Evolutionary conservation across 306 rosid genomes (phyloP).

Genomic region (Casuarina equisetifolia): DNA sequence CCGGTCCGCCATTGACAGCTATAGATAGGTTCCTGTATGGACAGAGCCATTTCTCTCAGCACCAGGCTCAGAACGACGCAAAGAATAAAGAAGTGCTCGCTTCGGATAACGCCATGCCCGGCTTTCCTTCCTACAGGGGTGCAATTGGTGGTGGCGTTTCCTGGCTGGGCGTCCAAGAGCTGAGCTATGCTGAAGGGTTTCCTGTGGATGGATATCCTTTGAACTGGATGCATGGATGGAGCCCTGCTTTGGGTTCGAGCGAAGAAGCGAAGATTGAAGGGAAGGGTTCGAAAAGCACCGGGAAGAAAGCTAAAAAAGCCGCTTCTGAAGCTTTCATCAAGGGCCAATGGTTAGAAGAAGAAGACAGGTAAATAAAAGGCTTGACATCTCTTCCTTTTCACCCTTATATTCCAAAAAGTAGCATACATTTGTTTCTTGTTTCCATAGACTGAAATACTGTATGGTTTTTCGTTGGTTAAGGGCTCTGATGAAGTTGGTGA

Average conservation of each 20-base stretch:
- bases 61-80: constrained; percentile 23
- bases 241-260: constrained; percentile 17
- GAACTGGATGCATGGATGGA: constrained; percentile 33
- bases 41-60: constrained; percentile 31
- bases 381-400: neutral
- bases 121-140: constrained; percentile 18
- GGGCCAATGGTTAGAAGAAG: constrained; percentile 90
- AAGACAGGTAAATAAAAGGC: constrained; percentile 59
- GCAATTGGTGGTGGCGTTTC: constrained; percentile 26
- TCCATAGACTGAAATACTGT: neutral
- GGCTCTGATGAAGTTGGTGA: constrained; percentile 64
- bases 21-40: constrained; percentile 65
- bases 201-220: constrained; percentile 30
- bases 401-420: neutral
- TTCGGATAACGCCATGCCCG: constrained; percentile 14
- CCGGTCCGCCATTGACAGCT: constrained; percentile 61
- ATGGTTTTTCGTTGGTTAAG: constrained; percentile 28
- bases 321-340: constrained; percentile 48
- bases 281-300: constrained; percentile 24
- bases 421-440: neutral
- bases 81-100: constrained; percentile 13
- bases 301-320: constrained; percentile 46
- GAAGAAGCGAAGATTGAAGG: constrained; percentile 19
- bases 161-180: constrained; percentile 32
- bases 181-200: constrained; percentile 20